Percentiles rank a stretch among this genome's conserved stretches.
Conservation (phyloP, 1,139 yeast species). For the Zygoascus meyerae region DNA sequence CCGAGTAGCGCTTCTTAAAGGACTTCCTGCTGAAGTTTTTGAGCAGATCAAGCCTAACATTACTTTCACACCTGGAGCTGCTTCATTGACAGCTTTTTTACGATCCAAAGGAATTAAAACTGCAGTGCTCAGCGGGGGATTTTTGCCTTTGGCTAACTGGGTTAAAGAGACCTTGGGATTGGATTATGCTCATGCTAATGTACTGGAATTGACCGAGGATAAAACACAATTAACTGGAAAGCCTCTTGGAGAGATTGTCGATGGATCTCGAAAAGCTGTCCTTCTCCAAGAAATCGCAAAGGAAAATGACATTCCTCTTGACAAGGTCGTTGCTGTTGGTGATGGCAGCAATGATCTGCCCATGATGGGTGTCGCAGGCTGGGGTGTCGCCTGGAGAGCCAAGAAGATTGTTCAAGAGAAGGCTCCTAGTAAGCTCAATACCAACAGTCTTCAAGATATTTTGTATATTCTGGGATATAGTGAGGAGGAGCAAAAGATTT, state of each 20-base stretch:
- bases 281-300: conserved; percentile 62
- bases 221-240: conserved; percentile 44
- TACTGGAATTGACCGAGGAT: conserved; percentile 43
- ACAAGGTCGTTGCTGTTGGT: conserved; percentile 72
- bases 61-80: conserved; percentile 76
- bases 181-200: conserved; percentile 87
- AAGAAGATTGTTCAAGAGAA: conserved; percentile 77
- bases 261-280: conserved; percentile 77
- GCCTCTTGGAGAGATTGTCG: conserved; percentile 73
- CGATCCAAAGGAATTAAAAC: conserved; percentile 56
- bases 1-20: conserved; percentile 72
- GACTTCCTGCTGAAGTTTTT: conserved; percentile 76
- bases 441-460: conserved; percentile 61
- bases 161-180: conserved; percentile 63
- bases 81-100: conserved; percentile 58
- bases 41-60: conserved; percentile 68
- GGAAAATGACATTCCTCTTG: conserved; percentile 53
- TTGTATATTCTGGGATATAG: conserved; percentile 75
- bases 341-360: conserved; percentile 95
- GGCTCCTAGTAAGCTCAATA: conserved; percentile 81
- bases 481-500: conserved; percentile 43
- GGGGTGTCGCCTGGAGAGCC: conserved; percentile 96
- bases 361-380: conserved; percentile 91
- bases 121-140: conserved; percentile 95
- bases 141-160: conserved; percentile 77